Conservation (phyloP, 495 filamentous ascomycete species). For the Collariella sp. region DNA sequence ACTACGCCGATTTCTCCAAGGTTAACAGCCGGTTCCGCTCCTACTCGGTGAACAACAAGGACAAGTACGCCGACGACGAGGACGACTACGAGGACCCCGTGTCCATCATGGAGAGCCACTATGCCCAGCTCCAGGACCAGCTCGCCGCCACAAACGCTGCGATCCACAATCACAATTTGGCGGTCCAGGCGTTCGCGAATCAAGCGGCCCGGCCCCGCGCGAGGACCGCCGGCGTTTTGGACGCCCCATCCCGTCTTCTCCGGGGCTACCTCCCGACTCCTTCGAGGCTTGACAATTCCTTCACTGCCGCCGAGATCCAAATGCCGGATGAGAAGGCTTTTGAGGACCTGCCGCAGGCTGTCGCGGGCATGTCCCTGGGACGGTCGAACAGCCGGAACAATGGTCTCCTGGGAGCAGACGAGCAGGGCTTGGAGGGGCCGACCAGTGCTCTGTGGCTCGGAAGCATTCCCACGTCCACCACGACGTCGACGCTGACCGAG, state of each 20-base stretch:
- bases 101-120: conserved; percentile 58
- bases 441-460: conserved; percentile 95
- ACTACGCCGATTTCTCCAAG: conserved; percentile 63
- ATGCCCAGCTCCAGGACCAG: conserved; percentile 49
- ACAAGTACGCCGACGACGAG: conserved; percentile 94
- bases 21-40: conserved; percentile 84
- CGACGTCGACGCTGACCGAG: conserved; percentile 80
- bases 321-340: conserved; percentile 66
- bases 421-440: conserved; percentile 76
- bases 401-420: conserved; percentile 52
- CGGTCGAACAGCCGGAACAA: conserved; percentile 51
- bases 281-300: conserved; percentile 75
- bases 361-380: conserved; percentile 69
- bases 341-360: conserved; percentile 58
- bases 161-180: conserved; percentile 86
- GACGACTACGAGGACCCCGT: conserved; percentile 71
- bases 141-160: conserved; percentile 78
- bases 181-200: conserved; percentile 81
- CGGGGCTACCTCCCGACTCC: conserved; percentile 74
- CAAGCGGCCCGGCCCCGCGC: conserved; percentile 83
- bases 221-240: conserved; percentile 74
- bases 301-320: conserved; percentile 69
- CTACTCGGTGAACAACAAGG: conserved; percentile 97
- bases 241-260: conserved; percentile 66
- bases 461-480: conserved; percentile 95